A percentile compares a stretch with the other conserved stretches of the same genome.
phyloP scores from a whole-genome alignment of 345 rosid genomes.

The Euclidium syriacum region DNA sequence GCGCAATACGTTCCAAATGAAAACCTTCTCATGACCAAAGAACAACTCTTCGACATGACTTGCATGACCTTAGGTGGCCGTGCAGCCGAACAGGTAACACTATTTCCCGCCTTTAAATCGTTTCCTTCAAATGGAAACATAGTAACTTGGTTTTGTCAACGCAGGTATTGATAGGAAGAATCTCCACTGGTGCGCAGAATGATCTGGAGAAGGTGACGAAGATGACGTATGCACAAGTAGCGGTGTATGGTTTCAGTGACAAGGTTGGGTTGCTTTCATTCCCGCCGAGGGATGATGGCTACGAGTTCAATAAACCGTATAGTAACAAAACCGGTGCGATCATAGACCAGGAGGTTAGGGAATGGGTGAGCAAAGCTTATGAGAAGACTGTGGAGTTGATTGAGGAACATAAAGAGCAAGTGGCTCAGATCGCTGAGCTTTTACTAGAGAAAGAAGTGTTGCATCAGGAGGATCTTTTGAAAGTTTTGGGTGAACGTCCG shows the following conservation, averaged over 20 bases:
- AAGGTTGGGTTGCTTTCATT: conserved; percentile 95
- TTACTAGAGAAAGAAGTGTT: conserved; percentile 83
- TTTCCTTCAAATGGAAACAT: not conserved
- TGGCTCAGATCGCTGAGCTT: conserved; percentile 76
- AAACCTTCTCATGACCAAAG: conserved; percentile 92
- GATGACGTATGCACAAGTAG: conserved; percentile 96
- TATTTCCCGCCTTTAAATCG: not conserved
- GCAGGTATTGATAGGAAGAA: conserved; percentile 82
- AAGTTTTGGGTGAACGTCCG: conserved; percentile 81
- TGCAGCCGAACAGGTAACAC: conserved; percentile 94
- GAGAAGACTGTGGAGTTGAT: conserved; percentile 51
- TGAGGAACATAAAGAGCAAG: conserved; percentile 70
- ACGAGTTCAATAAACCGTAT: conserved; percentile 78
- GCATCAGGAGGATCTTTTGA: conserved; percentile 69
- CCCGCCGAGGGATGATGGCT: conserved; percentile 69
- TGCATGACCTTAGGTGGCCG: conserved; percentile 99
- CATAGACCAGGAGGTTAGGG: conserved; percentile 79
- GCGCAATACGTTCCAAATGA: conserved; percentile 96
- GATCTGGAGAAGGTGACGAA: conserved; percentile 95
- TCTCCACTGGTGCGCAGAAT: conserved; percentile 93
- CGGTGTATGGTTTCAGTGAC: conserved; percentile 92
- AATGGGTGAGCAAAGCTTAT: conserved; percentile 84
- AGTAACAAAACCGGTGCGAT: conserved; percentile 88
- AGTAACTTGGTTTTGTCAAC: not conserved
- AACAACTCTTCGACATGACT: conserved; percentile 91